A percentile compares a stretch with the other conserved stretches of the same genome.
These are phyloP conservation scores for Fusarium solani-melongenae DNA, from an alignment of 2,329 filamentous ascomycete genomes.

Conservation along the genomic window DNA sequence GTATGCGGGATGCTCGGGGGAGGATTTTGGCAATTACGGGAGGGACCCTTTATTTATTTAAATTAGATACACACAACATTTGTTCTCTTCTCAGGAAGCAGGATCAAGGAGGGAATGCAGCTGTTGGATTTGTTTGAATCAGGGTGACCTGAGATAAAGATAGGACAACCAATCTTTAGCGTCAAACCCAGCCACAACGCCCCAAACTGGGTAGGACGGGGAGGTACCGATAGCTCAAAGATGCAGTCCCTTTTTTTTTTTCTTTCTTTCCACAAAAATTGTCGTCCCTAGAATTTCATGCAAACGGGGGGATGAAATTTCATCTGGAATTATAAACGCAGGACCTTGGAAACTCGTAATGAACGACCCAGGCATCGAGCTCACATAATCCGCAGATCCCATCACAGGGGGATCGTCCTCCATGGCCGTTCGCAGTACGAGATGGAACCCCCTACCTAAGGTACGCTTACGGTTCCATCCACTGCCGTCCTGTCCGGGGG, in stretches of 20 bases:
- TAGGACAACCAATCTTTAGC: conserved; percentile 26
- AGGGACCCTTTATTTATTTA: background rate
- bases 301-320: background rate
- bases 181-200: conserved; percentile 34
- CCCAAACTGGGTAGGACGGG: background rate
- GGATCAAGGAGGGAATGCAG: background rate
- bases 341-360: conserved; percentile 7
- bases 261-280: background rate
- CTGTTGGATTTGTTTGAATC: background rate
- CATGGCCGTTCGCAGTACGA: background rate
- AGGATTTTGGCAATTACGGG: background rate
- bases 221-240: background rate
- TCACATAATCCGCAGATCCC: conserved; percentile 30
- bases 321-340: background rate
- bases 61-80: background rate
- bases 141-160: conserved; percentile 34
- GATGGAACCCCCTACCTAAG: background rate
- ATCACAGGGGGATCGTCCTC: conserved; percentile 30
- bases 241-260: background rate
- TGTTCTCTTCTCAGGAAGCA: background rate
- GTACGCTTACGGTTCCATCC: background rate
- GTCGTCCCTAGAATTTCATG: background rate
- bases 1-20: conserved; percentile 1
- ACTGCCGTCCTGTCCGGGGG: conserved; percentile 1
- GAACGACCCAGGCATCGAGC: conserved; percentile 3